Evolutionary conservation across 164 flowering plant genomes (phyloP).

Genomic region (Chimonanthus praecox): DNA sequence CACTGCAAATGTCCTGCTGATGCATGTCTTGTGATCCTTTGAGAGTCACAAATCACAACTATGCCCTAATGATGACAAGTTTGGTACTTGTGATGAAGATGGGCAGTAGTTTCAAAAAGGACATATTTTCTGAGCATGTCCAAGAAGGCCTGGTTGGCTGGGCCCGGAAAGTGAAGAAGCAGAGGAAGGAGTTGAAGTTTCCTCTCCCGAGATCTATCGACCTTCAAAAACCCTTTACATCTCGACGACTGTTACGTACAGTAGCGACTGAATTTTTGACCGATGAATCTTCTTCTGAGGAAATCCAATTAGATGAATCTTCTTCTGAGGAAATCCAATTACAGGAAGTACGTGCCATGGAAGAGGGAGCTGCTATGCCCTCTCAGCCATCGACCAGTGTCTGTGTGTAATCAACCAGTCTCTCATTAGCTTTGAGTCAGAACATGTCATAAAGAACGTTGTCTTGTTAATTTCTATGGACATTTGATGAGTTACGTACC

Average conservation of each 20-base stretch:
- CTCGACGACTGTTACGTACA: no score
- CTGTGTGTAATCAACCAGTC: no score
- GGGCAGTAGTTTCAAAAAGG: conserved; percentile 18
- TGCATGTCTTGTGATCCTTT: neutral
- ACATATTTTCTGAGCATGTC: conserved; percentile 15
- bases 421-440: no score
- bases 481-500: no score
- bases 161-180: conserved; percentile 12
- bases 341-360: neutral
- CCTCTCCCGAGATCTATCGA: no score
- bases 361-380: conserved; percentile 2
- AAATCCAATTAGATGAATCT: conserved; percentile 18
- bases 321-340: conserved; percentile 12
- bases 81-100: neutral
- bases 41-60: no score
- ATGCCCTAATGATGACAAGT: neutral
- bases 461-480: no score
- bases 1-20: neutral
- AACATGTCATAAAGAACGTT: no score
- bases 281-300: neutral
- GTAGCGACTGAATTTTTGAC: no score
- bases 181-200: neutral
- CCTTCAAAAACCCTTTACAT: no score
- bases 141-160: conserved; percentile 12
- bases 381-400: neutral